Evolutionary conservation across 345 rosid genomes (phyloP), one percentile per base, ranked within the genome.

Genomic region (Euphorbia tirucalli): DNA sequence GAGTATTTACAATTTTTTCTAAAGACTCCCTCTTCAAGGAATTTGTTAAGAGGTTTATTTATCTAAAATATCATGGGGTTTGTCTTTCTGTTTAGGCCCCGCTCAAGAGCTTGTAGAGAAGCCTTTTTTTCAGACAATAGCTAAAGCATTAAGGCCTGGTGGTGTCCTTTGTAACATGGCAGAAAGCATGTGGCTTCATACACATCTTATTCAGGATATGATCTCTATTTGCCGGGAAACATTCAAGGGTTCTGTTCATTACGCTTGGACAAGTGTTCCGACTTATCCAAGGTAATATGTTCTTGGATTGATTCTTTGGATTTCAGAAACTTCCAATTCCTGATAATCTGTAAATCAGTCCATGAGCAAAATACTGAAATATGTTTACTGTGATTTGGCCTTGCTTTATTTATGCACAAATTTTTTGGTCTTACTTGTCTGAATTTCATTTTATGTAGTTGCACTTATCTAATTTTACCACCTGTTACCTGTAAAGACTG

Each of bases 131-230:
- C 91, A 95, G 75, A 85, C 86, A 5, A 66, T 90, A 73, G 96
- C 97, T 11, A 83, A 76, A 71, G 90, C 98, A 5, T 80, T 95
- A 72, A 86, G 88, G 87, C 98, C 94, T 66, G 97, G 99, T 32
- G 99, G 99, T 69, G 85, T 92, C 71, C 90, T 95, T 56, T 95
- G 96, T 79, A 95, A 90, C 85, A 90, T 92, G 98, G 96, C 97
- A 4, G 97, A 95, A 80, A 92, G 99, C 74, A 88, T 92, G 93
- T 92, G 99, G 99, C 99, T 95, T 25, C 99, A 92, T 75, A 92
- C 97, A 7, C 97, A 95, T 84, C 91, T 95, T 69, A 88, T 95
- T 67, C 81, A 95, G 79, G 94, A 88, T 61, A 88, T 93, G 93
- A 81, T 95, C 61, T 76, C 88, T 28, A 80, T 87, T 37, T 92